A percentile compares a stretch with the other conserved stretches of the same genome.
Evolutionary conservation across 805 yeast genomes (phyloP).

Genomic region (Kuraishia capsulata): DNA sequence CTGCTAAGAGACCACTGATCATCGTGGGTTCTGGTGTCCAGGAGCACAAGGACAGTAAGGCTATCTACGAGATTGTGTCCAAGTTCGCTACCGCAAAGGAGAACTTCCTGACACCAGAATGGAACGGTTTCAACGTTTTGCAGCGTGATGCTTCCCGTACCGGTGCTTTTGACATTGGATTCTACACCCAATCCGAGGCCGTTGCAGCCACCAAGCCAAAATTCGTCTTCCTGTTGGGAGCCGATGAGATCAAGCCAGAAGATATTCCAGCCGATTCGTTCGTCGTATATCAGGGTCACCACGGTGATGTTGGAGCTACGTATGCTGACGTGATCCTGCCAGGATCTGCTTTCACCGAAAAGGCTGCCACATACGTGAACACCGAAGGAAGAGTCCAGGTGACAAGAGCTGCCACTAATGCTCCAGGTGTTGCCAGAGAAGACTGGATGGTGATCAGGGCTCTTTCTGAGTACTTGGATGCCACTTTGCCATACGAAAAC

Average conservation of each 20-base stretch:
- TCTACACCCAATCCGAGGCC: constrained; percentile 40
- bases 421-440: constrained; percentile 86
- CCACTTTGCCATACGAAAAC: constrained; percentile 70
- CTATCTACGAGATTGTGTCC: constrained; percentile 50
- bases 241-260: constrained; percentile 64
- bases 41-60: constrained; percentile 55
- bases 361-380: constrained; percentile 75
- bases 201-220: constrained; percentile 49
- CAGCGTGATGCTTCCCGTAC: constrained; percentile 85
- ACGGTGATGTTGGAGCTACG: constrained; percentile 85
- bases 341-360: constrained; percentile 84
- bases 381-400: constrained; percentile 85
- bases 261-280: constrained; percentile 79
- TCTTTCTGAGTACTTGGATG: constrained; percentile 65
- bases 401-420: constrained; percentile 79
- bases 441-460: constrained; percentile 89
- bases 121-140: constrained; percentile 76
- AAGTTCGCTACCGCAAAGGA: constrained; percentile 45
- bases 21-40: constrained; percentile 75
- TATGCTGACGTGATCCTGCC: constrained; percentile 83
- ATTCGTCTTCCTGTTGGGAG: constrained; percentile 72
- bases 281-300: constrained; percentile 87
- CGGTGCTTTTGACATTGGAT: constrained; percentile 82
- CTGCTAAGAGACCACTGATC: constrained; percentile 68
- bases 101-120: constrained; percentile 58